These are phyloP conservation scores for Cutaneotrichosporon dermatis DNA, from an alignment of 1,284 basidiomycete genomes.

Conservation along the genomic window DNA sequence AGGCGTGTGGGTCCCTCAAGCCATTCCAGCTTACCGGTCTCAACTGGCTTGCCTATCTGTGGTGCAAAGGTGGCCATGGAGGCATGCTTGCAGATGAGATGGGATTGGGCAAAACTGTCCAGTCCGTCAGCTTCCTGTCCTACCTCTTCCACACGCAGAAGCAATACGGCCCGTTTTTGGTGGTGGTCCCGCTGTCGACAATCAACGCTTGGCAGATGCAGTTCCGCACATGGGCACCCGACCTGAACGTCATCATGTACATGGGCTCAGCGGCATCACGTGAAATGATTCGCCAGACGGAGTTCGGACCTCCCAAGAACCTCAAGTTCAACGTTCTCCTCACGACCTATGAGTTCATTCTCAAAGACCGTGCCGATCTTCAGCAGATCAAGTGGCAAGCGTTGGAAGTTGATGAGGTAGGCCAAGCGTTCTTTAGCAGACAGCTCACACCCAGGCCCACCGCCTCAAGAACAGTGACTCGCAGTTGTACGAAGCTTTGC, in stretches of 20 bases:
- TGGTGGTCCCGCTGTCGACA: constrained; percentile 96
- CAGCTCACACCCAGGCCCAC: constrained; percentile 63
- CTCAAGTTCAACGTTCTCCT: constrained; percentile 95
- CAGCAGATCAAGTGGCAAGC: constrained; percentile 96
- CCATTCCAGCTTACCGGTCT: constrained; percentile 98
- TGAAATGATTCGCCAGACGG: constrained; percentile 85
- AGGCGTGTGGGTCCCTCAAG: constrained; percentile 80
- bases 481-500: constrained; percentile 91
- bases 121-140: constrained; percentile 91
- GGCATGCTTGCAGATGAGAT: constrained; percentile 95
- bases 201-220: constrained; percentile 98
- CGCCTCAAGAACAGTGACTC: constrained; percentile 97
- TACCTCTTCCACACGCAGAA: constrained; percentile 90
- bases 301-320: constrained; percentile 75
- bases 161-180: constrained; percentile 95
- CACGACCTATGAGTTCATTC: constrained; percentile 94
- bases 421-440: constrained; percentile 16
- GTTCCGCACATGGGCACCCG: constrained; percentile 92
- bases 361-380: constrained; percentile 85
- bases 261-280: constrained; percentile 85
- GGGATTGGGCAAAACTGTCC: constrained; percentile 97
- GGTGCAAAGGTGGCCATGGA: constrained; percentile 92
- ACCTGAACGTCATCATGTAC: constrained; percentile 94
- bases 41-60: constrained; percentile 96
- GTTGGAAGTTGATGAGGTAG: constrained; percentile 89